Base-by-base conservation (phyloP, 306 rosid genomes). In the Cucurbita maxima region DNA sequence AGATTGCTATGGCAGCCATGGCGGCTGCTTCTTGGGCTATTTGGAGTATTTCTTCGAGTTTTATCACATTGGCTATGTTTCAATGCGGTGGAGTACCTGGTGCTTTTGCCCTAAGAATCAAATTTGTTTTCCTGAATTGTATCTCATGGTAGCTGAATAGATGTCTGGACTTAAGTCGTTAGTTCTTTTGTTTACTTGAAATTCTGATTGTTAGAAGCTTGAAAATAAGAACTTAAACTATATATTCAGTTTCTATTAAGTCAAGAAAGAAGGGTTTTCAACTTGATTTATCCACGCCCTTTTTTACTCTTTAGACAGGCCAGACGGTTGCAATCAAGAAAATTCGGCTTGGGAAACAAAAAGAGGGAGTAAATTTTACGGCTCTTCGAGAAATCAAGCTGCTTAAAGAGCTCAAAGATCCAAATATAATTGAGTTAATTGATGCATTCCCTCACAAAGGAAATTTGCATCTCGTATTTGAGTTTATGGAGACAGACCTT, bases 401-500 rank as follows among this genome's bases (percentile, higher is more conserved):
- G 20, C 93, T 92, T 22, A 90, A 92, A 80, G 98, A 92, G 83
- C 88, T 92, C 51, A 92, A 90, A 61, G 83, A 83, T 83, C 90
- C 96, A 6, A 87, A 87, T 70, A 90, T 92, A 16, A 92, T 92
- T 78, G 96, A 92, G 86, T 83, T 92, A 79, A 92, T 81, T 68
- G 98, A 92, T 63, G 91, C 96, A 0, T 92, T 92, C 84, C 96
- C 96, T 0, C 98, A 90, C 75, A 92, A 92, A 78, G 96, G 86
- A 55, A 92, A 92, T 82, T 83, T 92, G 93, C 98, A 92, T 80
- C 96, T 92, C 40, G 98, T 92, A 61, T 92, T 92, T 76, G 96
- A 92, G 56, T 92, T 92, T 85, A 92, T 92, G 98, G 98, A 92
- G 85, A 92, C 96, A 6, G 98, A 92, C 83, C 96, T 92, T 13